Conservation (phyloP, 345 rosid genomes). For the Euclidium syriacum region DNA sequence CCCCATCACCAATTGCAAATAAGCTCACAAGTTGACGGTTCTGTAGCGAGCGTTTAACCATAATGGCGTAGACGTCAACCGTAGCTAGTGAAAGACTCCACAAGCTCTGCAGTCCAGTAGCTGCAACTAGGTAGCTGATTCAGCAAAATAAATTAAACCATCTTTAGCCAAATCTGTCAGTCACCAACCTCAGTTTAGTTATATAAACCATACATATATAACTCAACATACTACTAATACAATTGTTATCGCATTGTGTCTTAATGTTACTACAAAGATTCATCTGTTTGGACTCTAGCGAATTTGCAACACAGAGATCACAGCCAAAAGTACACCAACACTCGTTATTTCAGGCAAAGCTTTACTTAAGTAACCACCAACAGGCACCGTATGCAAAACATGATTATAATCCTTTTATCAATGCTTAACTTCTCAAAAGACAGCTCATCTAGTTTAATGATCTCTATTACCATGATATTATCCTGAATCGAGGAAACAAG, state of each 20-base stretch:
- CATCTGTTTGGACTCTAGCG: neutral
- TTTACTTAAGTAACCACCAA: neutral
- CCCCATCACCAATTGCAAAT: slow-evolving; percentile 83
- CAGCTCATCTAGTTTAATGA: neutral
- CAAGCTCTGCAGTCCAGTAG: slow-evolving; percentile 66
- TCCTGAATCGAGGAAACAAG: neutral
- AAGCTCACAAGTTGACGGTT: slow-evolving; percentile 44
- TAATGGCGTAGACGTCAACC: slow-evolving; percentile 57
- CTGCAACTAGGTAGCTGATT: slow-evolving; percentile 70
- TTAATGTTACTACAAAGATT: neutral
- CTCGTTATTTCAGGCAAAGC: neutral
- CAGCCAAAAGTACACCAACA: neutral
- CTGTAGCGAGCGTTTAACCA: slow-evolving; percentile 63
- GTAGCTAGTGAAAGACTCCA: slow-evolving; percentile 73
- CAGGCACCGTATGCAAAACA: neutral
- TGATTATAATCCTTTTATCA: neutral
- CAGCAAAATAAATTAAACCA: slow-evolving; percentile 13
- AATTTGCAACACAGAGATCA: neutral
- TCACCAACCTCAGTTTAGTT: neutral
- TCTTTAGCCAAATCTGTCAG: neutral
- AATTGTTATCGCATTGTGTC: neutral
- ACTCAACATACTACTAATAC: neutral
- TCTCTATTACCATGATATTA: neutral
- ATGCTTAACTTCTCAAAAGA: neutral
- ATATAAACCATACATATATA: neutral